These are phyloP conservation scores for Cystoisospora suis DNA, from an alignment of 169 alveolate species.

Conservation along the genomic window DNA sequence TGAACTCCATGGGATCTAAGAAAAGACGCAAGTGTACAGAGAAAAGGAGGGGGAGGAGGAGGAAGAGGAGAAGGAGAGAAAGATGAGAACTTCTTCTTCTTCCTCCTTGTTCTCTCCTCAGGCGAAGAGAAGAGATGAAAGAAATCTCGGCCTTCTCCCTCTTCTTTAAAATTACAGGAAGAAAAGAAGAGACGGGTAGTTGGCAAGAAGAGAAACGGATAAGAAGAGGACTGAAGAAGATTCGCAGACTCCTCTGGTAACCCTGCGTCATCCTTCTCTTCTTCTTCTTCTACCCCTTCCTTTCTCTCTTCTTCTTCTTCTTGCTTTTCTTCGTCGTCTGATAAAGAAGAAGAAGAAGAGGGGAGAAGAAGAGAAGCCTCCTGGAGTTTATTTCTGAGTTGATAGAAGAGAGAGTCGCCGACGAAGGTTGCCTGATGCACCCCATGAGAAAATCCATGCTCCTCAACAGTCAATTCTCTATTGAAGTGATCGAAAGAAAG, in stretches of 20 bases:
- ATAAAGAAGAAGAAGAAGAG: not conserved
- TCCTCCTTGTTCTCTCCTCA: not conserved
- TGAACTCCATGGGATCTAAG: not conserved
- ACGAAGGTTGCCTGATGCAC: not conserved
- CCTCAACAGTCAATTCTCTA: not conserved
- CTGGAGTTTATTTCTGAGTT: not conserved
- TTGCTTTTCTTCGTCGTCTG: not conserved
- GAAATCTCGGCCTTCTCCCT: too few species aligned
- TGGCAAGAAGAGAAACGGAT: not conserved
- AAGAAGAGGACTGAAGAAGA: not conserved
- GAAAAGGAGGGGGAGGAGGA: constrained; percentile 1
- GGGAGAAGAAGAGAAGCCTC: not conserved
- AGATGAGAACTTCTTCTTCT: not conserved
- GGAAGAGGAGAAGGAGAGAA: too few species aligned
- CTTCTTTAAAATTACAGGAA: too few species aligned
- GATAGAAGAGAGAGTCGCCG: not conserved
- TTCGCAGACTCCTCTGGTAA: not conserved
- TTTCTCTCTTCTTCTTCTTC: not conserved
- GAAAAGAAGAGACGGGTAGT: not conserved
- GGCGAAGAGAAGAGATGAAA: too few species aligned
- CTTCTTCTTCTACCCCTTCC: not conserved
- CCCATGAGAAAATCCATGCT: constrained; percentile 34
- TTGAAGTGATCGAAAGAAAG: not conserved
- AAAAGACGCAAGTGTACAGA: not conserved
- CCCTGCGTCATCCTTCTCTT: not conserved